Evolutionary conservation across 2,329 filamentous ascomycete species (phyloP).

Genomic region (Hymenoscyphus repandus): DNA sequence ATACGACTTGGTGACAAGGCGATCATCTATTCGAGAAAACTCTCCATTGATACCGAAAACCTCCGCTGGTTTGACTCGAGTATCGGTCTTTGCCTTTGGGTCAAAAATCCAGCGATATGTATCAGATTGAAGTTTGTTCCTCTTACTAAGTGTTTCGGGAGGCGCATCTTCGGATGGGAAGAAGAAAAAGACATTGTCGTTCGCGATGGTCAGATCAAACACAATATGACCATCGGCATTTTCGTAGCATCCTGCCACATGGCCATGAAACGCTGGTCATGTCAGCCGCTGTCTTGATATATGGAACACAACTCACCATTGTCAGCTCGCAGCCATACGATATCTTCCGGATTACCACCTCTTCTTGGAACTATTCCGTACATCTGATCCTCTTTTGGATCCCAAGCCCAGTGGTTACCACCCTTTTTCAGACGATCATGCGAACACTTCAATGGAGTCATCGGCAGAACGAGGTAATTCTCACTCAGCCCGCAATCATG

Average conservation of each 20-base stretch:
- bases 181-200: constrained; percentile 23
- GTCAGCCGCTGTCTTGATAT: neutral
- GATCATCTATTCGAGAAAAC: constrained; percentile 23
- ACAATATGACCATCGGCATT: constrained; percentile 39
- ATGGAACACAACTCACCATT: constrained; percentile 38
- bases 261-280: constrained; percentile 28
- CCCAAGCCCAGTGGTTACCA: constrained; percentile 48
- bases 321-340: constrained; percentile 45
- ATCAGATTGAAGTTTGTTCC: constrained; percentile 25
- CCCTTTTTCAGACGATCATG: constrained; percentile 40
- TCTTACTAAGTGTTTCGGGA: constrained; percentile 20
- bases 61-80: constrained; percentile 13
- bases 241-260: constrained; percentile 44
- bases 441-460: constrained; percentile 44
- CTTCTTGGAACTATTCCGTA: constrained; percentile 49
- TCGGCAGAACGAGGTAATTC: constrained; percentile 43
- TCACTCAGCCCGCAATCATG: constrained; percentile 44
- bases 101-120: constrained; percentile 31
- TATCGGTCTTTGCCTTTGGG: constrained; percentile 19
- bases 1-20: constrained; percentile 17
- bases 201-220: constrained; percentile 19
- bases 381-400: constrained; percentile 49
- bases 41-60: constrained; percentile 19
- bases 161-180: constrained; percentile 18
- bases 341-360: constrained; percentile 45